Evolutionary conservation across 805 yeast genomes (phyloP).

Genomic region (Teunomyces gatunensis): DNA sequence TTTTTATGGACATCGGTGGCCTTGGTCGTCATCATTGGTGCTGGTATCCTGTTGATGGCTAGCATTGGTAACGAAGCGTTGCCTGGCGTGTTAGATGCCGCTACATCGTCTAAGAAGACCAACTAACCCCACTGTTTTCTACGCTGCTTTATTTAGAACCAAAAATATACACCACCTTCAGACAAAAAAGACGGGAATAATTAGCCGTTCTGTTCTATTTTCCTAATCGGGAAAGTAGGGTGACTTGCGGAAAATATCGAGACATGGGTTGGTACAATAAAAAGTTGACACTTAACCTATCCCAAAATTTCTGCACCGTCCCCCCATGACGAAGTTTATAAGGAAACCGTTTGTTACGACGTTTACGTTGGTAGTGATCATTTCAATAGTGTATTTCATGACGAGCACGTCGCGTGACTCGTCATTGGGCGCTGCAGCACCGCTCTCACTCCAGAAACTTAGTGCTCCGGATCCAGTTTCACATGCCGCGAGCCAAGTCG

Average conservation of each 20-base stretch:
- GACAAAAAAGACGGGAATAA: not conserved
- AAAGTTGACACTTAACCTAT: not conserved
- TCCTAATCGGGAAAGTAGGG: not conserved
- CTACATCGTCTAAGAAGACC: constrained; percentile 44
- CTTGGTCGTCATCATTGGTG: constrained; percentile 43
- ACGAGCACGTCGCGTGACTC: constrained; percentile 13
- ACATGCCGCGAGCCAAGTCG: not conserved
- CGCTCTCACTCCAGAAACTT: constrained; percentile 17
- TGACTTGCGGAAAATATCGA: not conserved
- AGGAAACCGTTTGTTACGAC: constrained; percentile 29
- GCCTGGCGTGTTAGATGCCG: constrained; percentile 67
- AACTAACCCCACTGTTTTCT: not conserved
- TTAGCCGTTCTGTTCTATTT: not conserved
- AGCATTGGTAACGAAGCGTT: constrained; percentile 58
- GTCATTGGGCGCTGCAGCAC: constrained; percentile 21
- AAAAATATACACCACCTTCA: too few relatives aligned
- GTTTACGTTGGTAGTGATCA: constrained; percentile 20
- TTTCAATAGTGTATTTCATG: constrained; percentile 28
- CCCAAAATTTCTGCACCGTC: not conserved
- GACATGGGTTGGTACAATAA: not conserved
- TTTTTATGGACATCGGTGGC: constrained; percentile 64
- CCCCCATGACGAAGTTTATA: constrained; percentile 11
- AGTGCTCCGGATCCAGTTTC: not conserved
- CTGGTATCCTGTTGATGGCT: constrained; percentile 53
- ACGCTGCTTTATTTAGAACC: too few relatives aligned